These are phyloP conservation scores for Hypericum perforatum DNA, from an alignment of 345 rosid species.

Conservation along the genomic window DNA sequence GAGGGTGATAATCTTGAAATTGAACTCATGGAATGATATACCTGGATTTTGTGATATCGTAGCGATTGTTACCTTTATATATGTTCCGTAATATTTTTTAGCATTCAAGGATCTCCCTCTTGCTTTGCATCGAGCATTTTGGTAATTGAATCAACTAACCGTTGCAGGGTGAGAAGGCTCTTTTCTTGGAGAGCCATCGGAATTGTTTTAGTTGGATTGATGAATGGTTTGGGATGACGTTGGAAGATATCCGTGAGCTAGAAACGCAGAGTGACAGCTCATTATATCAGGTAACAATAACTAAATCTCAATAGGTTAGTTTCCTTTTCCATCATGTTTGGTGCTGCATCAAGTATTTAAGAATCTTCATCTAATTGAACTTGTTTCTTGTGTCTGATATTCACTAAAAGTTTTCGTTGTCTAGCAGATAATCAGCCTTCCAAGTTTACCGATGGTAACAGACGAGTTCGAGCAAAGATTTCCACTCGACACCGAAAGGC, in stretches of 20 bases:
- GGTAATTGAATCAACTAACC: background rate
- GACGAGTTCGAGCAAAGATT: slow-evolving; percentile 18
- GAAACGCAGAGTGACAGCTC: slow-evolving; percentile 30
- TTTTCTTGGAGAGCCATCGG: slow-evolving; percentile 46
- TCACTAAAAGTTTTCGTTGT: too few species aligned
- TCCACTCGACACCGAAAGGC: slow-evolving; percentile 15
- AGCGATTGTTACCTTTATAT: too few species aligned
- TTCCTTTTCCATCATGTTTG: background rate
- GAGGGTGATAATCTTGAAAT: too few species aligned
- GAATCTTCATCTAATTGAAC: too few species aligned
- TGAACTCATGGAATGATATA: too few species aligned
- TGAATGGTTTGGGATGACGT: slow-evolving; percentile 59
- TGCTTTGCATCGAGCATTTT: background rate
- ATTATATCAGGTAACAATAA: slow-evolving; percentile 27
- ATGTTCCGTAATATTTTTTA: too few species aligned
- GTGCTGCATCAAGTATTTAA: too few species aligned
- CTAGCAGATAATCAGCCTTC: slow-evolving; percentile 22
- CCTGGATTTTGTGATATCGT: too few species aligned
- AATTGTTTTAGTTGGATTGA: slow-evolving; percentile 66
- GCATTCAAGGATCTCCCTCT: background rate
- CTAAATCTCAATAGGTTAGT: too few species aligned
- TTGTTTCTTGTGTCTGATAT: too few species aligned
- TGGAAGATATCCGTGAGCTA: slow-evolving; percentile 36
- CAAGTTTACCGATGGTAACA: slow-evolving; percentile 5
- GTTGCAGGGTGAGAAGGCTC: slow-evolving; percentile 53